phyloP scores from a whole-genome alignment of 495 filamentous ascomycete genomes.

The Friedmanniomyces endolithicus region DNA sequence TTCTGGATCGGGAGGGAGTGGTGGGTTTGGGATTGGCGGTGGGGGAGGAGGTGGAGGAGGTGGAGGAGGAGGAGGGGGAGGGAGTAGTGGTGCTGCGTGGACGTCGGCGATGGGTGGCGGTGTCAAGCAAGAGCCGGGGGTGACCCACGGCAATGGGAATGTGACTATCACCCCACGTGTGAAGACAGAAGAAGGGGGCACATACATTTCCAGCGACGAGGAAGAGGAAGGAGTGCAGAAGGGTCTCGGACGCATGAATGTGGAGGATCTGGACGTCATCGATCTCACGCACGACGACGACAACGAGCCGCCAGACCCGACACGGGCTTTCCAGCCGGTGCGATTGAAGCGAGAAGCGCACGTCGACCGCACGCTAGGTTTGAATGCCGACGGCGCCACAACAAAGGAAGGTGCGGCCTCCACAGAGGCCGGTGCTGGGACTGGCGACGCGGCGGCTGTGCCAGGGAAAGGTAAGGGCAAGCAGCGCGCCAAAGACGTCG shows the following conservation, averaged over 20 bases:
- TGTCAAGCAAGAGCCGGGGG: conserved; percentile 5
- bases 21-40: neutral
- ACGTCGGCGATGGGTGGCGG: neutral
- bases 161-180: conserved; percentile 5
- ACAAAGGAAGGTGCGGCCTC: conserved; percentile 12
- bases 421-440: conserved; percentile 8
- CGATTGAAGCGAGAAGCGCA: conserved; percentile 43
- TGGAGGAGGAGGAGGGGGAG: neutral
- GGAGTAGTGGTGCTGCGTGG: neutral
- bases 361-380: conserved; percentile 38
- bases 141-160: conserved; percentile 4
- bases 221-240: conserved; percentile 12
- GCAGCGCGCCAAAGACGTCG: conserved; percentile 26
- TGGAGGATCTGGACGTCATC: conserved; percentile 26
- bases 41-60: neutral
- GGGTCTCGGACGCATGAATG: conserved; percentile 12
- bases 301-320: conserved; percentile 10
- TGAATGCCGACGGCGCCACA: conserved; percentile 43
- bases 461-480: conserved; percentile 22
- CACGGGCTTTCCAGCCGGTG: conserved; percentile 29
- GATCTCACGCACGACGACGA: conserved; percentile 26
- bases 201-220: conserved; percentile 28
- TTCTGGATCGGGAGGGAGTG: conserved; percentile 13
- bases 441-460: conserved; percentile 1
- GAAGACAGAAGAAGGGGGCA: conserved; percentile 22